Conservation (phyloP, 176 grass and related monocot species). For the Dendrocalamus sinicus region DNA sequence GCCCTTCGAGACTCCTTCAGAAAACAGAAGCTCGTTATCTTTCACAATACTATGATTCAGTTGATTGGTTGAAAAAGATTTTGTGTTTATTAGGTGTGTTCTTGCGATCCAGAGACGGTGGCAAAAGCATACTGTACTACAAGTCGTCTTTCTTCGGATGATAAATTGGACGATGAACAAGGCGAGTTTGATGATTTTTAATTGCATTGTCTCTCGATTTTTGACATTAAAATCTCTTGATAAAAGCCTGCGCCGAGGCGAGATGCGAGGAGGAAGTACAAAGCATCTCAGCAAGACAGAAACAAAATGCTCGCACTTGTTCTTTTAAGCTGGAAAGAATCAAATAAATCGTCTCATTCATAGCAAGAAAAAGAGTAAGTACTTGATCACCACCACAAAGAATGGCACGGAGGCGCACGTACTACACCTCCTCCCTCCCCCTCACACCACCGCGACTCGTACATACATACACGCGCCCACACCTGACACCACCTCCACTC, state of each 20-base stretch:
- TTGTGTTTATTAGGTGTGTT: background rate
- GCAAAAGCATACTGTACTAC: no score
- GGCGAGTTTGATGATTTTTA: background rate
- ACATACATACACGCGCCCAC: constrained; percentile 38
- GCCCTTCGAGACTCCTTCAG: background rate
- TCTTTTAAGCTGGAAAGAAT: constrained; percentile 42
- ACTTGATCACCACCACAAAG: constrained; percentile 41
- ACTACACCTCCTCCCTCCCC: background rate
- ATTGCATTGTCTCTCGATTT: background rate
- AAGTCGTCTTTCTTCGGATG: background rate
- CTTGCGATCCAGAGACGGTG: background rate
- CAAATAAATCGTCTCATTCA: constrained; percentile 65
- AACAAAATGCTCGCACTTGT: background rate
- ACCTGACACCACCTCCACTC: background rate
- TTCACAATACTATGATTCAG: background rate
- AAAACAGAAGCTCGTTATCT: background rate
- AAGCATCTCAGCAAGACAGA: background rate
- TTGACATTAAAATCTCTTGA: background rate
- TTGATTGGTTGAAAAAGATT: background rate
- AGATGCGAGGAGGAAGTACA: background rate
- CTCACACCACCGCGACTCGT: constrained; percentile 41
- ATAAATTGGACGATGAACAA: background rate
- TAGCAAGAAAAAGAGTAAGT: constrained; percentile 20
- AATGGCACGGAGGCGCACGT: constrained; percentile 45
- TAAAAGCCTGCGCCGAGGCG: background rate